Percentiles rank a stretch among this genome's conserved stretches.
Evolutionary conservation across 768 basidiomycete species (phyloP).

Genomic region (button mushroom (Agaricus bisporus)): DNA sequence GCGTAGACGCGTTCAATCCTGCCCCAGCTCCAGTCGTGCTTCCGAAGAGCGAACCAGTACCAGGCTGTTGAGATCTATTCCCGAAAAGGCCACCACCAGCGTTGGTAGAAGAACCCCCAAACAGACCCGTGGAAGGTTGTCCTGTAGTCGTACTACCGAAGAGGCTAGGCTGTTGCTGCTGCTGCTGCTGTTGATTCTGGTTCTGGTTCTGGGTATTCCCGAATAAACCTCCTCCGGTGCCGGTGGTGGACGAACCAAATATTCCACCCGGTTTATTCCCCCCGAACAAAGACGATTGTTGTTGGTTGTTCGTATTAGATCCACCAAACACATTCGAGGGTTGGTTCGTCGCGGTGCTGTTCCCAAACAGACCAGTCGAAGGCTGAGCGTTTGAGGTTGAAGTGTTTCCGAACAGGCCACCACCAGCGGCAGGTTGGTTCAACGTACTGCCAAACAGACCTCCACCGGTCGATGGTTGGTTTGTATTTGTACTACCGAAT

Average conservation of each 20-base stretch:
- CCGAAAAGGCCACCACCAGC: slow-evolving; percentile 12
- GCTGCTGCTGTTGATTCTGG: slow-evolving; percentile 24
- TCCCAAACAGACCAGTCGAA: slow-evolving; percentile 19
- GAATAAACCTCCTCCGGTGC: slow-evolving; percentile 12
- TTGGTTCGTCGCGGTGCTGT: background rate
- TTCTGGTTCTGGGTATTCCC: slow-evolving; percentile 21
- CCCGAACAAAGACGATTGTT: slow-evolving; percentile 20
- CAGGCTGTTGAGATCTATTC: slow-evolving; percentile 19
- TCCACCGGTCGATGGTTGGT: slow-evolving; percentile 4
- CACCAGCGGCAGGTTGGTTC: slow-evolving; percentile 6
- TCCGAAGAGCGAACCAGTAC: slow-evolving; percentile 14
- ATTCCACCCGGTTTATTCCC: slow-evolving; percentile 18
- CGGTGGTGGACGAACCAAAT: slow-evolving; percentile 20
- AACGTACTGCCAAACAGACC: slow-evolving; percentile 12
- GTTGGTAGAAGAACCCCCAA: slow-evolving; percentile 16
- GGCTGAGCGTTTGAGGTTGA: slow-evolving; percentile 16
- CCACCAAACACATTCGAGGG: slow-evolving; percentile 9
- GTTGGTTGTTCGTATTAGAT: slow-evolving; percentile 7
- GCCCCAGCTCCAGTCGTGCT: slow-evolving; percentile 19
- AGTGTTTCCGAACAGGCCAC: slow-evolving; percentile 16
- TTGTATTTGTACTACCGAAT: slow-evolving; percentile 12
- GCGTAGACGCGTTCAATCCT: slow-evolving; percentile 23
- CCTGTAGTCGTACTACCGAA: slow-evolving; percentile 27
- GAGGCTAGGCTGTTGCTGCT: slow-evolving; percentile 17
- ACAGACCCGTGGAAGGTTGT: slow-evolving; percentile 13